A percentile compares a stretch with the other conserved stretches of the same genome.
Evolutionary conservation across 2,329 filamentous ascomycete genomes (phyloP).

Genomic region (Pestalotiopsis sp.): DNA sequence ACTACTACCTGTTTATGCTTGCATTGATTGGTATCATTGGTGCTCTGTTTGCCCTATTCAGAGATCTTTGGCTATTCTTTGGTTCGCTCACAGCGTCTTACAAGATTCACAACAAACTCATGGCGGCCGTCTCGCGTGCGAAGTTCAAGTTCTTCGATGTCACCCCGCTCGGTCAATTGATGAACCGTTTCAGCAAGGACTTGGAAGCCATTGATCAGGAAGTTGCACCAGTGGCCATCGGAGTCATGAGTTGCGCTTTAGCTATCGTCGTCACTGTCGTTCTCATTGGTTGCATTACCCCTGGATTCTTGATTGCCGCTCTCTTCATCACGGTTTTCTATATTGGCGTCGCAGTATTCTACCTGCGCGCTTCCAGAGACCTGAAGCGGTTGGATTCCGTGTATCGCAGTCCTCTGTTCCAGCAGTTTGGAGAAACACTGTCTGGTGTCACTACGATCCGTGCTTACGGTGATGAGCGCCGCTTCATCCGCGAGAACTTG

Average conservation of each 20-base stretch:
- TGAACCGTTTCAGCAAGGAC: slow-evolving; percentile 99
- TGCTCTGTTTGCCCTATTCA: slow-evolving; percentile 76
- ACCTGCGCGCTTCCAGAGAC: slow-evolving; percentile 89
- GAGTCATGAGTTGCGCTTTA: slow-evolving; percentile 63
- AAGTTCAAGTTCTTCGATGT: slow-evolving; percentile 98
- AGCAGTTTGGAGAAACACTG: slow-evolving; percentile 96
- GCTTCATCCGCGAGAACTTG: slow-evolving; percentile 92
- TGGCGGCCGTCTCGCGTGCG: slow-evolving; percentile 78
- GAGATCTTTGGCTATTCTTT: slow-evolving; percentile 88
- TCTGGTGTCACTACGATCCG: slow-evolving; percentile 95
- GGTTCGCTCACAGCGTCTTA: slow-evolving; percentile 87
- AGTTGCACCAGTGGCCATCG: slow-evolving; percentile 87
- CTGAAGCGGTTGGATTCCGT: slow-evolving; percentile 94
- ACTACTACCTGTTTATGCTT: slow-evolving; percentile 83
- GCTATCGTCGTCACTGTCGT: slow-evolving; percentile 80
- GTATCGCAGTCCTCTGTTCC: slow-evolving; percentile 91
- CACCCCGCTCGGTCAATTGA: slow-evolving; percentile 91
- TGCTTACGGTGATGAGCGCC: slow-evolving; percentile 89
- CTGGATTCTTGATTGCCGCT: slow-evolving; percentile 84
- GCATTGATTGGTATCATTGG: slow-evolving; percentile 76
- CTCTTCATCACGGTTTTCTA: slow-evolving; percentile 84
- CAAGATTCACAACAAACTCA: slow-evolving; percentile 76
- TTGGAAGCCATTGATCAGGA: slow-evolving; percentile 94
- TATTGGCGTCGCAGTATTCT: slow-evolving; percentile 80
- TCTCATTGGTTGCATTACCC: slow-evolving; percentile 85